Evolutionary conservation across 2,329 filamentous ascomycete genomes (phyloP).

Genomic region (Taxawa tesnikishii): DNA sequence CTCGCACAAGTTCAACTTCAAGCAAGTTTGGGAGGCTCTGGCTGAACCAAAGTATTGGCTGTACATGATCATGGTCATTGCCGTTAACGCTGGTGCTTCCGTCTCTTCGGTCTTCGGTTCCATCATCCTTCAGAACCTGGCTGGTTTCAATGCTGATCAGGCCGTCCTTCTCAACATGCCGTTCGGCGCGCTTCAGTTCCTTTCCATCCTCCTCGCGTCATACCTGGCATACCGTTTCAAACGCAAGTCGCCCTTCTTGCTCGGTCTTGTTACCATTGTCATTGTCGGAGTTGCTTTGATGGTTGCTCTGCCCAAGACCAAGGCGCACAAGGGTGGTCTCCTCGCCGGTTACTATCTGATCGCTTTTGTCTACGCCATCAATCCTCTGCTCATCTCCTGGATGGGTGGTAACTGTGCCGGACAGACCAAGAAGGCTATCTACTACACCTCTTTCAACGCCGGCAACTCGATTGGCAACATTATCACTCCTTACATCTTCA

Average conservation of each 20-base stretch:
- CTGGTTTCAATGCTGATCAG: slow-evolving; percentile 5
- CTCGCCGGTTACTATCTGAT: slow-evolving; percentile 7
- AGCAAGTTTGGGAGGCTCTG: slow-evolving; percentile 28
- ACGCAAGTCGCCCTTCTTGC: slow-evolving; percentile 8
- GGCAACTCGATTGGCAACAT: slow-evolving; percentile 7
- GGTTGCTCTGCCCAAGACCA: slow-evolving; percentile 7
- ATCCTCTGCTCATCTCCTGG: slow-evolving; percentile 6
- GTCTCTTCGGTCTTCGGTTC: slow-evolving; percentile 8
- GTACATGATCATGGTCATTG: slow-evolving; percentile 5
- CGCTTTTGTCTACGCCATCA: slow-evolving; percentile 7
- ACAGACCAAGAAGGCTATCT: slow-evolving; percentile 8
- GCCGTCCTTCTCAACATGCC: slow-evolving; percentile 9
- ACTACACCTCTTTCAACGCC: slow-evolving; percentile 7
- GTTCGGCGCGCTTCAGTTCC: slow-evolving; percentile 5
- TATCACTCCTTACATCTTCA: slow-evolving; percentile 8
- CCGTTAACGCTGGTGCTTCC: slow-evolving; percentile 5
- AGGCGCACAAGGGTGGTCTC: slow-evolving; percentile 7
- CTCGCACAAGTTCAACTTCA: slow-evolving; percentile 31
- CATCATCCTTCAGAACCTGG: slow-evolving; percentile 6
- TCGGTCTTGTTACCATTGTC: slow-evolving; percentile 6
- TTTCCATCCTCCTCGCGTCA: slow-evolving; percentile 6
- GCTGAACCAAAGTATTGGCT: slow-evolving; percentile 41
- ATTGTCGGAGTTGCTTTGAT: slow-evolving; percentile 7
- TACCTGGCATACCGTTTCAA: slow-evolving; percentile 8
- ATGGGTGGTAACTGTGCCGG: slow-evolving; percentile 7